These are phyloP conservation scores for Blastomyces emzantsi DNA, from an alignment of 2,329 filamentous ascomycete species.

Conservation along the genomic window DNA sequence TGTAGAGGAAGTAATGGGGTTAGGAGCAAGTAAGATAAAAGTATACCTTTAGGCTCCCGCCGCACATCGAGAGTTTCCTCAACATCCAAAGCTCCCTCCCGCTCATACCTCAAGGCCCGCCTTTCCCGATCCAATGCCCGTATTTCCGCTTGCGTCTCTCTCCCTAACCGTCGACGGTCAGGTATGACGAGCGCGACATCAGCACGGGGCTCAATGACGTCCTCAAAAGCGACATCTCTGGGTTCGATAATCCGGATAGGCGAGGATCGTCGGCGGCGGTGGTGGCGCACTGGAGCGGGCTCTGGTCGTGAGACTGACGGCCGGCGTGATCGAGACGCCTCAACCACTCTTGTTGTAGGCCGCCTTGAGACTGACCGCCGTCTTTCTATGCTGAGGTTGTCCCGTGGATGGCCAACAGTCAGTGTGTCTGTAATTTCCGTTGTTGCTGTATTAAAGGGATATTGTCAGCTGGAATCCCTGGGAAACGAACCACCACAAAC, in stretches of 20 bases:
- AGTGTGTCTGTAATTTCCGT: constrained; percentile 8
- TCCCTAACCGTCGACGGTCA: constrained; percentile 44
- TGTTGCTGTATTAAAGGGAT: neutral
- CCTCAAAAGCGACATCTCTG: constrained; percentile 31
- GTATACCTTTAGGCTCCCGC: constrained; percentile 93
- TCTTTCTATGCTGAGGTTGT: constrained; percentile 25
- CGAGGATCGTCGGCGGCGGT: constrained; percentile 28
- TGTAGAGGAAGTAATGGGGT: neutral
- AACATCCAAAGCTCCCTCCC: constrained; percentile 30
- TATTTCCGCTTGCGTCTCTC: constrained; percentile 65
- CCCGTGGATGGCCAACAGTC: constrained; percentile 1
- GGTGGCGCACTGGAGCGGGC: neutral
- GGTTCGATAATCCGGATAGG: constrained; percentile 30
- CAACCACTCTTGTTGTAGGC: neutral
- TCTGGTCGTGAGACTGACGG: constrained; percentile 6
- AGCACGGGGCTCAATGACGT: constrained; percentile 39
- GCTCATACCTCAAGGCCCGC: constrained; percentile 49
- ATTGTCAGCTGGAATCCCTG: constrained; percentile 1
- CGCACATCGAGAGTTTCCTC: constrained; percentile 56
- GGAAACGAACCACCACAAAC: neutral
- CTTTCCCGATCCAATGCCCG: constrained; percentile 59
- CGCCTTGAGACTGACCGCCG: constrained; percentile 20
- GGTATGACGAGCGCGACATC: constrained; percentile 44
- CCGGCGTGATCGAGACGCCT: neutral
- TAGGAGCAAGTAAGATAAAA: constrained; percentile 27